Conservation (phyloP, 1,284 basidiomycete genomes). For the Rugosomyces carneus region DNA sequence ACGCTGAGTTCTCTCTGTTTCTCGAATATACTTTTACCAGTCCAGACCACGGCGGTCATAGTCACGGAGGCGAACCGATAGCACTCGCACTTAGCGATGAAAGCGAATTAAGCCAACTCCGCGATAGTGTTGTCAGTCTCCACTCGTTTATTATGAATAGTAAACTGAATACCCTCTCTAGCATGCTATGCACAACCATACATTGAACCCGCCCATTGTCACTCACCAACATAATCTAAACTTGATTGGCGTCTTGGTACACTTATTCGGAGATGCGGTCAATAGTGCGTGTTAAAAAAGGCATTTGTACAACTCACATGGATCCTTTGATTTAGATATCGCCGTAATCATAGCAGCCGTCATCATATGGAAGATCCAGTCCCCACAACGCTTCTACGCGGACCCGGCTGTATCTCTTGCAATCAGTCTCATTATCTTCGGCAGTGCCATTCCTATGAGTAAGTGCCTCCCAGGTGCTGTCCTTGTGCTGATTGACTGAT, state of each 20-base stretch:
- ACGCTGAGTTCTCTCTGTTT: conserved; percentile 4
- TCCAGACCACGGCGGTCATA: conserved; percentile 11
- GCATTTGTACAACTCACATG: neutral
- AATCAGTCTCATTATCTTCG: conserved; percentile 42
- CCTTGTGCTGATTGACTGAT: neutral
- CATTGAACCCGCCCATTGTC: conserved; percentile 27
- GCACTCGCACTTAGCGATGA: conserved; percentile 7
- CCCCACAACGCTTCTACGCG: conserved; percentile 38
- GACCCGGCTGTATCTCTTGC: conserved; percentile 40
- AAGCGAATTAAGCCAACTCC: conserved; percentile 9
- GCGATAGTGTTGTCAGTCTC: conserved; percentile 26
- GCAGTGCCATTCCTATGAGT: conserved; percentile 43
- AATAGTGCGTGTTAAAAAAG: conserved; percentile 31
- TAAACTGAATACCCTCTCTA: conserved; percentile 11
- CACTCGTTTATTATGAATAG: neutral
- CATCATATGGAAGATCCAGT: conserved; percentile 37
- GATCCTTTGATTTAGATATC: conserved; percentile 27
- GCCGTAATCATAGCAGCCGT: conserved; percentile 41
- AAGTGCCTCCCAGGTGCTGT: conserved; percentile 12
- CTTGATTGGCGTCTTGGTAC: conserved; percentile 36
- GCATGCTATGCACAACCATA: conserved; percentile 43
- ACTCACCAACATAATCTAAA: conserved; percentile 34
- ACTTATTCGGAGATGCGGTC: conserved; percentile 41
- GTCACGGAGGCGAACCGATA: conserved; percentile 12
- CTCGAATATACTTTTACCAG: neutral